These are phyloP conservation scores for maize (Zea mays) DNA, from an alignment of 176 grass and related monocot genomes.

Conservation along the genomic window Zm-B73-REFERENCE-NAM-5.0 NC_050104.1:116165001-116165500, in stretches of 20 bases:
- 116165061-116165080: conserved; percentile 6
- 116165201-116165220: conserved; percentile 7
- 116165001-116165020: conserved; percentile 72
- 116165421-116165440: too few relatives aligned
- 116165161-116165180: conserved; percentile 86
- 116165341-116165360: too few relatives aligned
- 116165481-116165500: too few relatives aligned
- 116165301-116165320: conserved; percentile 35
- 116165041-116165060: conserved; percentile 66
- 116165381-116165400: too few relatives aligned
- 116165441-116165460: too few relatives aligned
- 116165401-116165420: too few relatives aligned
- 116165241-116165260: conserved; percentile 9
- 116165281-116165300: conserved; percentile 18
- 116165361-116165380: too few relatives aligned
- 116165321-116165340: conserved; percentile 65
- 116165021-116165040: conserved; percentile 97
- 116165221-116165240: too few relatives aligned
- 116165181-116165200: conserved; percentile 78
- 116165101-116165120: conserved; percentile 26
- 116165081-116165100: conserved; percentile 7
- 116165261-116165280: conserved; percentile 9
- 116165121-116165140: conserved; percentile 75
- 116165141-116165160: conserved; percentile 96
- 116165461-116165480: too few relatives aligned